phyloP scores from a whole-genome alignment of 2,329 filamentous ascomycete genomes.

The Ascochyta rabiei region DNA sequence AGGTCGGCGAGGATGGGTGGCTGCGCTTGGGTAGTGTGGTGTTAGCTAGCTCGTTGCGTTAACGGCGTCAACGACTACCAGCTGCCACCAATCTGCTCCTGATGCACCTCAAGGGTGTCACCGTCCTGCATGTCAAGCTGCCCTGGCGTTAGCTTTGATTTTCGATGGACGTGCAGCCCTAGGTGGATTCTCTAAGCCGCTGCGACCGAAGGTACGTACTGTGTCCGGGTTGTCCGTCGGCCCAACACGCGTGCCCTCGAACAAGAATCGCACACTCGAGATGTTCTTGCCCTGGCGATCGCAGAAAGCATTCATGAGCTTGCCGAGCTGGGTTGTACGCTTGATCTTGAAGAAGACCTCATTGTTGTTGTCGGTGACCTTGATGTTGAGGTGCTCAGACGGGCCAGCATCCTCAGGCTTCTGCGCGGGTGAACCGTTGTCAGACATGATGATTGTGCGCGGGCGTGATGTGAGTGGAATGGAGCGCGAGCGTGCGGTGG shows the following conservation, averaged over 20 bases:
- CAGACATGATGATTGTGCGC: slow-evolving; percentile 45
- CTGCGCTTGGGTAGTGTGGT: slow-evolving; percentile 3
- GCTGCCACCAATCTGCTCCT: slow-evolving; percentile 90
- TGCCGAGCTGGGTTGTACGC: slow-evolving; percentile 91
- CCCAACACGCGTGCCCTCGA: slow-evolving; percentile 93
- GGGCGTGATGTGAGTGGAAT: slow-evolving; percentile 5
- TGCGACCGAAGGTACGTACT: slow-evolving; percentile 62
- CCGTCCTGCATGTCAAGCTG: slow-evolving; percentile 97
- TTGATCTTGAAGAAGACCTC: slow-evolving; percentile 99
- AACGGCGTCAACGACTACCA: slow-evolving; percentile 30
- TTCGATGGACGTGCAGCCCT: neutral
- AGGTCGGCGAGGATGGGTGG: neutral
- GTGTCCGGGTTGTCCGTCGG: slow-evolving; percentile 87
- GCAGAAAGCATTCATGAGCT: slow-evolving; percentile 98
- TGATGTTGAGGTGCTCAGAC: slow-evolving; percentile 94
- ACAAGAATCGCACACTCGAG: slow-evolving; percentile 87
- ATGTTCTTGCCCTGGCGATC: slow-evolving; percentile 90
- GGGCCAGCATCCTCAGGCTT: slow-evolving; percentile 55
- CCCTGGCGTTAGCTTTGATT: slow-evolving; percentile 17
- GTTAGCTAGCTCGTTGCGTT: slow-evolving; percentile 8
- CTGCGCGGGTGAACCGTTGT: slow-evolving; percentile 51
- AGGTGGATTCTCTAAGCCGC: neutral
- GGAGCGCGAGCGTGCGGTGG: slow-evolving; percentile 2
- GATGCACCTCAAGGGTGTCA: slow-evolving; percentile 95
- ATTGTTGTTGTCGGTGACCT: slow-evolving; percentile 99